phyloP scores from a whole-genome alignment of 139 green algal species.

The Coelastrella sp. region DNA sequence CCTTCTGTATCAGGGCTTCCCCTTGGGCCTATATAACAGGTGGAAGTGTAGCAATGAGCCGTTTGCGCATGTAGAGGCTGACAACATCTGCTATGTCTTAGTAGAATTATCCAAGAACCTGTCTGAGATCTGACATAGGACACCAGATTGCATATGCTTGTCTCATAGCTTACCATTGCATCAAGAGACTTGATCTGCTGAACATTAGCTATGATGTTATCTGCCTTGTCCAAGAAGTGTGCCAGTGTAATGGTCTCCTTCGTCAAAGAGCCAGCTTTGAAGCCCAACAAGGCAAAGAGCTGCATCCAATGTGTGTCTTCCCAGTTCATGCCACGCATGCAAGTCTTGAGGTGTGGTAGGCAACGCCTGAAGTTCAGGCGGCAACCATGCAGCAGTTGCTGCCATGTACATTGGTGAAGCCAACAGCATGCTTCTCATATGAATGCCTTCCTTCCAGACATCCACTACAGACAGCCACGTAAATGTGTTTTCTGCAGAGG shows the following conservation, averaged over 20 bases:
- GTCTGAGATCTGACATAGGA: too few species aligned
- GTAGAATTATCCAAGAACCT: too few species aligned
- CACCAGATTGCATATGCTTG: too few species aligned
- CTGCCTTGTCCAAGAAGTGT: slow-evolving; percentile 78
- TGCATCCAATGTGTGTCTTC: slow-evolving; percentile 83
- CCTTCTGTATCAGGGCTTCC: slow-evolving; percentile 82
- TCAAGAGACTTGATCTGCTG: slow-evolving; percentile 79
- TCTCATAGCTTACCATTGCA: slow-evolving; percentile 68
- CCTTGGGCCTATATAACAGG: slow-evolving; percentile 70
- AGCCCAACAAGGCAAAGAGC: slow-evolving; percentile 77
- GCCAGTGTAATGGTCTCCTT: slow-evolving; percentile 78
- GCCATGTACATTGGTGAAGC: too few species aligned
- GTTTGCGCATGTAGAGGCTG: background rate
- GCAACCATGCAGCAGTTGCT: background rate
- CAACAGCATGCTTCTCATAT: too few species aligned
- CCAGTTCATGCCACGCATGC: slow-evolving; percentile 75
- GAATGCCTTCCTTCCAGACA: too few species aligned
- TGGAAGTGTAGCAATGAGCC: background rate
- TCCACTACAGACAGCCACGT: too few species aligned
- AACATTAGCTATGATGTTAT: slow-evolving; percentile 62
- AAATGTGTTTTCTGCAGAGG: too few species aligned
- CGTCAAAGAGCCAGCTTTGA: slow-evolving; percentile 63
- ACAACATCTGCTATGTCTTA: too few species aligned
- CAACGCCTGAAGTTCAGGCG: slow-evolving; percentile 54
- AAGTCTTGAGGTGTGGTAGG: slow-evolving; percentile 77